Evolutionary conservation across 129 eudicot species (phyloP).

Genomic region (Tanacetum coccineum): DNA sequence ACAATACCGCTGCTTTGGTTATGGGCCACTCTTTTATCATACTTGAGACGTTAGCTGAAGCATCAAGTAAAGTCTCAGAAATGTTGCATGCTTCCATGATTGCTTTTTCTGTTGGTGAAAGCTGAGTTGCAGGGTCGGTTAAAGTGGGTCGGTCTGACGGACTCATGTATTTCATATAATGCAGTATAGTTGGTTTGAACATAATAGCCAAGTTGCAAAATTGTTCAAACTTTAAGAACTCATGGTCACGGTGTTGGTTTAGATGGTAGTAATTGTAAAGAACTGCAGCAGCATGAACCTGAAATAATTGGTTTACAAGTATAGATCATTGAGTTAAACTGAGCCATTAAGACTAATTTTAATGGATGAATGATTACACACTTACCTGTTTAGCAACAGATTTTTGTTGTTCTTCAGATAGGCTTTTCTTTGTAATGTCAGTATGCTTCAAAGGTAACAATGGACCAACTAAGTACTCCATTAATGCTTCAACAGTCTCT

Average conservation of each 20-base stretch:
- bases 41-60: conserved; percentile 38
- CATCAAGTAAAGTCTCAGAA: conserved; percentile 52
- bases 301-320: conserved; percentile 10
- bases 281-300: conserved; percentile 87
- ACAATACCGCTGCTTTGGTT: conserved; percentile 61
- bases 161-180: conserved; percentile 46
- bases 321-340: background rate
- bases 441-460: conserved; percentile 42
- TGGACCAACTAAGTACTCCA: conserved; percentile 65
- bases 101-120: conserved; percentile 63
- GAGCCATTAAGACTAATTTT: background rate
- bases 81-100: conserved; percentile 69
- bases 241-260: conserved; percentile 40
- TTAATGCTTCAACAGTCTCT: conserved; percentile 45
- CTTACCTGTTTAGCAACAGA: conserved; percentile 61
- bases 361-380: background rate
- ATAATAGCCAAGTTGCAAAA: conserved; percentile 66
- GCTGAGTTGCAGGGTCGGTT: conserved; percentile 40
- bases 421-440: conserved; percentile 17
- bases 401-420: conserved; percentile 41
- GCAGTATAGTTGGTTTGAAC: conserved; percentile 45
- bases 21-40: conserved; percentile 48
- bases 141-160: conserved; percentile 21
- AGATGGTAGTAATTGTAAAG: conserved; percentile 82
- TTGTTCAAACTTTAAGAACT: conserved; percentile 47